Evolutionary conservation across 768 basidiomycete genomes (phyloP), one percentile per base, ranked within the genome.

Genomic region (Infundibulicybe gibba): DNA sequence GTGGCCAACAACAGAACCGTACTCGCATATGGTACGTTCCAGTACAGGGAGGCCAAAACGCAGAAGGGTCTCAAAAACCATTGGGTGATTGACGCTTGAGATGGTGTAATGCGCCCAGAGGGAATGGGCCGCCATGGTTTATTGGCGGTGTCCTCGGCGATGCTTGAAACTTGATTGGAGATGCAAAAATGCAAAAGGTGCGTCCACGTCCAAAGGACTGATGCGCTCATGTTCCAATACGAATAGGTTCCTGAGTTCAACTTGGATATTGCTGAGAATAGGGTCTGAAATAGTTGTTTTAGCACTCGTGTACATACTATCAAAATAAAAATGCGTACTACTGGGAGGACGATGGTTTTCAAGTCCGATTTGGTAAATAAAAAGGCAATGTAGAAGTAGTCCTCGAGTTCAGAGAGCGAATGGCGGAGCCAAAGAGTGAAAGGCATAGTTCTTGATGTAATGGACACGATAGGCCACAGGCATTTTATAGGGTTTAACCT

Each of bases 81-180:
- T 6, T 71, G 65, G 14, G 69, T 50, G 4, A 48, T 32, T 2
- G 47, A 35, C 5, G 66, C 58, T 2, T 53, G 39, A 3, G 30
- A 3, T 10, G 54, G 30, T 3, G 62, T 51, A 11, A 73, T 58
- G 8, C 65, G 59, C 8, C 63, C 56, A 0, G 71, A 52, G 5
- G 72, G 69, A 3, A 73, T 41, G 2, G 72, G 71, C 6, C 71
- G 51, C 62, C 63, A 65, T 11, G 66, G 59, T 44, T 75, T 73
- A 56, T 77, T 77, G 41, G 61, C 38, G 17, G 52, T 61, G 47
- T 77, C 76, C 54, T 77, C 76, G 10, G 67, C 66, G 4, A 66
- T 62, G 5, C 62, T 59, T 48, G 63, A 65, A 11, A 47, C 49
- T 32, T 69, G 70, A 46, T 69, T 67, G 10, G 68, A 64, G 34